Base-by-base conservation (phyloP, 2,329 filamentous ascomycete genomes). In the Thielaviopsis musarum region DNA sequence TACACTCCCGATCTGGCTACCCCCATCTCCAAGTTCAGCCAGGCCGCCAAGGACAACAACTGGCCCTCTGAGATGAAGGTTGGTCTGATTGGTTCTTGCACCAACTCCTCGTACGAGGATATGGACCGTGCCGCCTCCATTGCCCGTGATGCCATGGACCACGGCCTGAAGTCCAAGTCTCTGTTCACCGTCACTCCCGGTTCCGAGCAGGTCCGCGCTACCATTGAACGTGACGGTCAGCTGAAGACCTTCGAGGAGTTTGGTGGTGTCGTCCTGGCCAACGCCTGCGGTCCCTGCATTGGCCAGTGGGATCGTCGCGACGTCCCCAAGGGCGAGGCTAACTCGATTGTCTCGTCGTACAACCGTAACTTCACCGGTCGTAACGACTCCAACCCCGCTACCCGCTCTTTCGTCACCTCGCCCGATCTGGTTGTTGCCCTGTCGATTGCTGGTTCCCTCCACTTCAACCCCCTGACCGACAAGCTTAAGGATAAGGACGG, bases 341-440 rank as follows among this genome's bases (percentile, higher is more conserved):
- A 98, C 84, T 94, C 90, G 6, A 98, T 98, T 72, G 79, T 98
- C 71, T 96, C 91, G 54, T 97, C 93, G 28, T 98, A 96, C 85
- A 98, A 98, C 86, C 90, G 93, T 75, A 97, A 98, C 84, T 97
- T 98, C 79, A 97, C 91, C 63, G 91, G 91, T 65, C 89, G 93
- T 71, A 97, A 97, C 73, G 91, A 95, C 67, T 90, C 88, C 66
- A 97, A 95, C 80, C 90, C 90, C 49, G 89, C 89, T 59, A 95
- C 90, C 57, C 90, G 95, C 78, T 88, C 88, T 61, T 95, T 95
- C 73, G 90, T 95, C 65, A 85, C 90, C 64, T 95, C 89, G 6
- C 90, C 90, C 60, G 90, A 95, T 70, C 77, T 95, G 63, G 89
- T 94, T 52, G 88, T 94, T 58, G 90, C 90, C 65, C 75, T 95